Evolutionary conservation across 768 basidiomycete genomes (phyloP).

Genomic region (Pulveroboletus ravenelii): DNA sequence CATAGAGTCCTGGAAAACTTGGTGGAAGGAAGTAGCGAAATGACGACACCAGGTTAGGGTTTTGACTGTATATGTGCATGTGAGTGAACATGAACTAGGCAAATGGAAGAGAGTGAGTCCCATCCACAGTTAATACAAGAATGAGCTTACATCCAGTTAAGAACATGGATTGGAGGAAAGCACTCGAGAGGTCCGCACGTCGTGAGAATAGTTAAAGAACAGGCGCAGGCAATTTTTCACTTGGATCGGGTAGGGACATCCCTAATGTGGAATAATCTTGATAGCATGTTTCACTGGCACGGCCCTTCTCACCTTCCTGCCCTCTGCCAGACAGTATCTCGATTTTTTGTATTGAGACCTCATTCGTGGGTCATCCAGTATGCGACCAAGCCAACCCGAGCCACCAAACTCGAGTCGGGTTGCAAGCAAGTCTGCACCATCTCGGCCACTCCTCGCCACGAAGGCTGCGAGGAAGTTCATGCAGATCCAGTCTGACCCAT

Average conservation of each 20-base stretch:
- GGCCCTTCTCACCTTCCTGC: background rate
- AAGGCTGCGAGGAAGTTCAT: constrained; percentile 18
- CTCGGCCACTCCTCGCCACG: background rate
- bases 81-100: too few species aligned
- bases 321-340: too few species aligned
- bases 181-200: too few species aligned
- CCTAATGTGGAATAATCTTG: background rate
- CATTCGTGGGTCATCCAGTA: background rate
- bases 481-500: constrained; percentile 1
- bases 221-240: constrained; percentile 26
- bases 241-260: constrained; percentile 16
- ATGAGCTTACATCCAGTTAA: too few species aligned
- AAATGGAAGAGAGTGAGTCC: too few species aligned
- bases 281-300: background rate
- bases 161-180: too few species aligned
- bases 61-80: too few species aligned
- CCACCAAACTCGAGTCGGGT: background rate
- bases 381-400: constrained; percentile 10
- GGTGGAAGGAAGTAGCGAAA: too few species aligned
- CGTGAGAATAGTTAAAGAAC: too few species aligned
- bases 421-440: background rate
- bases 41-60: too few species aligned
- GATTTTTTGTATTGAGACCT: constrained; percentile 8
- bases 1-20: too few species aligned
- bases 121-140: too few species aligned